phyloP scores from a whole-genome alignment of 331 rosid genomes.

The Pyrus hybrid region DNA sequence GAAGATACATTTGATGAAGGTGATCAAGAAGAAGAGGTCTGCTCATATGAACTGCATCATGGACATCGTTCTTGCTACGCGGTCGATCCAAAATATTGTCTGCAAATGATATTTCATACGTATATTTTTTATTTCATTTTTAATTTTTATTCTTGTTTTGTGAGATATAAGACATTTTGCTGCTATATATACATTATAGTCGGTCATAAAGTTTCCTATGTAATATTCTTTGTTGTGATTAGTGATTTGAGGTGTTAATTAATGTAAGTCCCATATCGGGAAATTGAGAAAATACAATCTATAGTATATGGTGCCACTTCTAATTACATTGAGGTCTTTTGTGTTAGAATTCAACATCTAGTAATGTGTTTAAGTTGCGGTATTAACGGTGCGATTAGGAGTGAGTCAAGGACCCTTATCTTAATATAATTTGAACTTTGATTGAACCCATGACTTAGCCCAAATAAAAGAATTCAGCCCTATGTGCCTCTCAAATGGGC shows the following conservation, averaged over 20 bases:
- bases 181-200: background rate
- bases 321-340: too few relatives aligned
- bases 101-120: constrained; percentile 7
- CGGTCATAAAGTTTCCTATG: background rate
- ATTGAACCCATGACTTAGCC: background rate
- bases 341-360: too few relatives aligned
- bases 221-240: background rate
- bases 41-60: constrained; percentile 21
- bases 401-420: rapidly evolving
- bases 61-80: constrained; percentile 8
- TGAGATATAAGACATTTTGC: background rate
- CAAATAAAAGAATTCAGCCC: background rate
- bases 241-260: background rate
- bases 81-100: constrained; percentile 10
- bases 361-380: too few relatives aligned
- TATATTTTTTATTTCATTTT: background rate
- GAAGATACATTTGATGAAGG: constrained; percentile 12
- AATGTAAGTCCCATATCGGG: too few relatives aligned
- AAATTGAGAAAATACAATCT: too few relatives aligned
- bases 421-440: too few relatives aligned
- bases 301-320: too few relatives aligned
- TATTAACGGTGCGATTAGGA: too few relatives aligned
- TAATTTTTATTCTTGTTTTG: background rate
- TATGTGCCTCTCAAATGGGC: background rate
- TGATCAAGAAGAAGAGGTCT: constrained; percentile 23